These are phyloP conservation scores for Diversispora eburnea DNA, from an alignment of 192 early-diverging fungal genomes.

Conservation along the genomic window DNA sequence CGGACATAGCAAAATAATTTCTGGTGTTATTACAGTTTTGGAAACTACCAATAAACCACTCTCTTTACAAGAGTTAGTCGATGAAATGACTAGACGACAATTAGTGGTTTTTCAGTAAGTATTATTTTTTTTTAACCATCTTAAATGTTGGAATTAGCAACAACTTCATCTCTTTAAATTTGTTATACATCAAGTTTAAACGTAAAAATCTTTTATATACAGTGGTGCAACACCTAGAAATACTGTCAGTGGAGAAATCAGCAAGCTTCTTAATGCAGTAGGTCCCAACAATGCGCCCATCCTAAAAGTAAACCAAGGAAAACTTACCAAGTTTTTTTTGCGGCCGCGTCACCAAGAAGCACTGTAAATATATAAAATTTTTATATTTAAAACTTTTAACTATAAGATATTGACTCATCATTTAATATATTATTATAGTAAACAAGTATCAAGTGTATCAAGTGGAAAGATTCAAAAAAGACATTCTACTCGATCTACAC, in stretches of 20 bases:
- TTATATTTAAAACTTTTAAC: neutral
- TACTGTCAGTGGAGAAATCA: slow-evolving; percentile 30
- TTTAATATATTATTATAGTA: slow-evolving; percentile 1
- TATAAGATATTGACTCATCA: neutral
- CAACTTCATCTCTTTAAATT: neutral
- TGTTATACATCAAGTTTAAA: neutral
- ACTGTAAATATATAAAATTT: slow-evolving; percentile 1
- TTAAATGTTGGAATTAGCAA: neutral
- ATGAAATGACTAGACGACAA: slow-evolving; percentile 28
- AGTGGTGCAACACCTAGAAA: slow-evolving; percentile 29
- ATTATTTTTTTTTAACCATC: slow-evolving; percentile 1
- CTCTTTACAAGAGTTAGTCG: slow-evolving; percentile 28
- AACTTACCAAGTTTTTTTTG: slow-evolving; percentile 26
- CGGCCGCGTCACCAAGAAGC: slow-evolving; percentile 19
- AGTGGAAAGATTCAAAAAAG: slow-evolving; percentile 20
- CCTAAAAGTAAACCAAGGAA: slow-evolving; percentile 29
- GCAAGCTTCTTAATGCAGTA: slow-evolving; percentile 26
- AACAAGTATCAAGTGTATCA: slow-evolving; percentile 6
- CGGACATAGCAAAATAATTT: slow-evolving; percentile 28
- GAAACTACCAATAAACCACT: slow-evolving; percentile 24
- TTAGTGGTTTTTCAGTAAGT: slow-evolving; percentile 30
- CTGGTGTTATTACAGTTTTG: slow-evolving; percentile 25
- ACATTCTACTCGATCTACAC: slow-evolving; percentile 8
- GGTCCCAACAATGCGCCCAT: slow-evolving; percentile 27
- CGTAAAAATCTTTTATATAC: neutral